Base-by-base conservation (phyloP, 1,139 yeast species). In the Pichia sp. region DNA sequence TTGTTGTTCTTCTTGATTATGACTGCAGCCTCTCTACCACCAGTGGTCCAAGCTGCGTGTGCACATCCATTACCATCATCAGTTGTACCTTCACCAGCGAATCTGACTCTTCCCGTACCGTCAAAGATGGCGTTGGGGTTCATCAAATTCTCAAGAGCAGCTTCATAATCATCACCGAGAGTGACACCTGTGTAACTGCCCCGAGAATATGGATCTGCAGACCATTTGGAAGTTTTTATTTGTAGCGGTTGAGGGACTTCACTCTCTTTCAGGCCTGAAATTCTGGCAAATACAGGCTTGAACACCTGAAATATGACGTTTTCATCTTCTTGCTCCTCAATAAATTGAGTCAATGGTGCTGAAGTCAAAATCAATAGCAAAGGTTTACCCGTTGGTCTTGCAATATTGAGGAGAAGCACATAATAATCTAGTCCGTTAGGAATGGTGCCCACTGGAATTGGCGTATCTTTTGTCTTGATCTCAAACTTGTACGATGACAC, bases 81-180 rank as follows among this genome's bases (percentile, higher is more conserved):
- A 18, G 72, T 69, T 2, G 93, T 75, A 52, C 83, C 94, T 55
- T 85, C 95, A 11, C 95, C 95, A 0, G 94, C 94, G 62, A 85
- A 85, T 35, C 91, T 63, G 6, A 85, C 64, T 13, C 67, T 59
- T n/a, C 56, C 52, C 21, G 41, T 40, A 15, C 57, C 58, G 29
- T 55, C 58, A 34, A 54, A 54, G 6, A 54, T 45, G n/a, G 42
- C 53, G 9, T 42, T 45, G n/a, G 59, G 53, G 27, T 51, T 49
- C 3, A 44, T 33, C 13, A 56, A 42, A 11, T 46, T 35, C 3
- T 47, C 41, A 15, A 52, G 34, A 10, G 47, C 42, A 19, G 45
- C 47, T 8, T 49, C 53, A 15, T 39, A 41, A 32, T 48, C 47
- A 33, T 50, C 56, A 14, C 57, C 56, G 17, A 53, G 40, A 8